phyloP scores from a whole-genome alignment of 2,329 filamentous ascomycete genomes.

The Pseudogymnoascus sp. region DNA sequence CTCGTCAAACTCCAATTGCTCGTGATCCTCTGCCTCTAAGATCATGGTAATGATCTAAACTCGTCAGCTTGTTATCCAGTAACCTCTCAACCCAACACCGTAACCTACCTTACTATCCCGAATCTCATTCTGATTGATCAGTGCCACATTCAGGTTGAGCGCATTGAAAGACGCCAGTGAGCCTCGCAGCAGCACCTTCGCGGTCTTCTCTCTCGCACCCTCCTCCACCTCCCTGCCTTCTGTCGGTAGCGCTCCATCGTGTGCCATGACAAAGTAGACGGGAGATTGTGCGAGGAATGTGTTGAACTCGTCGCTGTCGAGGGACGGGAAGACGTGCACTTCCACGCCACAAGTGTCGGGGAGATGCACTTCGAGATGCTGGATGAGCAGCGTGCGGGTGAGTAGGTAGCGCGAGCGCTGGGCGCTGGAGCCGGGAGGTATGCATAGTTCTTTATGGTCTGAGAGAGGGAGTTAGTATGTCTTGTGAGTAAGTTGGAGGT shows the following conservation, averaged over 20 bases:
- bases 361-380: slow-evolving; percentile 40
- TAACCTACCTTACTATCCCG: slow-evolving; percentile 50
- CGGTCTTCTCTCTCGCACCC: slow-evolving; percentile 14
- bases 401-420: slow-evolving; percentile 43
- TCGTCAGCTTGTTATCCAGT: not conserved
- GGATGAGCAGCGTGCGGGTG: slow-evolving; percentile 53
- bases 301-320: slow-evolving; percentile 42
- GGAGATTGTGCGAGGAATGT: slow-evolving; percentile 46
- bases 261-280: slow-evolving; percentile 60
- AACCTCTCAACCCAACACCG: not conserved
- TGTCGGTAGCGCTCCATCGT: slow-evolving; percentile 43
- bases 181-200: slow-evolving; percentile 26
- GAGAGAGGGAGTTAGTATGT: slow-evolving; percentile 12
- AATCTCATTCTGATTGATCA: slow-evolving; percentile 57
- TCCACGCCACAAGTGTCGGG: slow-evolving; percentile 20
- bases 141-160: slow-evolving; percentile 50
- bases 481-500: not conserved
- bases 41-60: slow-evolving; percentile 40
- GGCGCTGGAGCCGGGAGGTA: slow-evolving; percentile 36
- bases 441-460: slow-evolving; percentile 44
- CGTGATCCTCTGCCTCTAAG: slow-evolving; percentile 28
- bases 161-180: slow-evolving; percentile 48
- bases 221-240: not conserved
- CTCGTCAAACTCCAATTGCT: slow-evolving; percentile 9
- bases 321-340: slow-evolving; percentile 37